Evolutionary conservation across 345 rosid species (phyloP).

Genomic region (Zanthoxylum bungeanum): DNA sequence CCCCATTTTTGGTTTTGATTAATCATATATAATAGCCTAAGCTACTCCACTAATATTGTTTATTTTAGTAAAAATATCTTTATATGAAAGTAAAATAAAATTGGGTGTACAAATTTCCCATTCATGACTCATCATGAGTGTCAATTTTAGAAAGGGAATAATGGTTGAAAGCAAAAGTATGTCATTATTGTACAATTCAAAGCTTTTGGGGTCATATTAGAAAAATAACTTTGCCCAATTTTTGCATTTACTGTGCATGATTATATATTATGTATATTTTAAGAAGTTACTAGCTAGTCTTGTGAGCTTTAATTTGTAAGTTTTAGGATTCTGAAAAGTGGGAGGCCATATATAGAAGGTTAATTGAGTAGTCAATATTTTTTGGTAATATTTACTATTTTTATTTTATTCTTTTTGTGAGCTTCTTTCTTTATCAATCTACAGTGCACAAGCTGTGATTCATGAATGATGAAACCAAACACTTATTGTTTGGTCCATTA

Average conservation of each 20-base stretch:
- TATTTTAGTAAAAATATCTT: background rate
- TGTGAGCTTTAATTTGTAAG: slow-evolving; percentile 11
- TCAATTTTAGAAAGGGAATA: slow-evolving; percentile 18
- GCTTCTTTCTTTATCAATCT: background rate
- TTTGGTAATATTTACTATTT: background rate
- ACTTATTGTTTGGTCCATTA: background rate
- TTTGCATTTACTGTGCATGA: slow-evolving; percentile 18
- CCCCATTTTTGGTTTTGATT: background rate
- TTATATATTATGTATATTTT: background rate
- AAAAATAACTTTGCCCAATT: slow-evolving; percentile 7
- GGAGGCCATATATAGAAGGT: background rate
- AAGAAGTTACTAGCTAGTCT: slow-evolving; percentile 11
- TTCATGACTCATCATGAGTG: background rate
- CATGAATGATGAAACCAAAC: background rate
- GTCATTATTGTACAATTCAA: slow-evolving; percentile 3
- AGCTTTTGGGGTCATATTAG: slow-evolving; percentile 14
- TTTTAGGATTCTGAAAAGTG: slow-evolving; percentile 13
- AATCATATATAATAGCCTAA: background rate
- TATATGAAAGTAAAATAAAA: background rate
- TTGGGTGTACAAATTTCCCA: background rate
- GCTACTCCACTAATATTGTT: background rate
- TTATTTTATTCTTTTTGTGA: background rate
- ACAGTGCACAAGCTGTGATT: background rate
- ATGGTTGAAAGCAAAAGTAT: slow-evolving; percentile 15
- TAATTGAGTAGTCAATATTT: background rate